Conservation (phyloP, 1,284 basidiomycete species). For the Sphagnurus paluster region DNA sequence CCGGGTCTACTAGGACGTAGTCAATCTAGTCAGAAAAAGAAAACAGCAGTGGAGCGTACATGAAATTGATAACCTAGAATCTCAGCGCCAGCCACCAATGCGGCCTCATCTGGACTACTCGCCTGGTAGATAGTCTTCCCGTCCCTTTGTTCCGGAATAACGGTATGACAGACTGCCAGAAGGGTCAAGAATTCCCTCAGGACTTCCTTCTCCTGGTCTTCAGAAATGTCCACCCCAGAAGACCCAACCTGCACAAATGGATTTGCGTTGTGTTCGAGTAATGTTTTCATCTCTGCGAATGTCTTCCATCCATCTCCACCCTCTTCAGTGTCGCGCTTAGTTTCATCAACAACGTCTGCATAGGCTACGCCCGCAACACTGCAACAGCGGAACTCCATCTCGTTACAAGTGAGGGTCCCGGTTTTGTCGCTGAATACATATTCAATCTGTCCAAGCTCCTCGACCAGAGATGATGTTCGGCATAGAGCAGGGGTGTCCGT, state of each 20-base stretch:
- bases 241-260: slow-evolving; percentile 55
- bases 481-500: slow-evolving; percentile 97
- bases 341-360: slow-evolving; percentile 86
- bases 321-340: slow-evolving; percentile 66
- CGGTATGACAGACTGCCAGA: slow-evolving; percentile 96
- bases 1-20: slow-evolving; percentile 64
- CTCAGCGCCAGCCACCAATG: slow-evolving; percentile 93
- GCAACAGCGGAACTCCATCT: slow-evolving; percentile 97
- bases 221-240: slow-evolving; percentile 28
- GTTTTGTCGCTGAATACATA: slow-evolving; percentile 99
- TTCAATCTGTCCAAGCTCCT: slow-evolving; percentile 98
- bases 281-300: slow-evolving; percentile 68
- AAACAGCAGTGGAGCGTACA: slow-evolving; percentile 46
- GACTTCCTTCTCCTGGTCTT: slow-evolving; percentile 53
- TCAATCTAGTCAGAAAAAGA: not conserved
- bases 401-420: slow-evolving; percentile 94
- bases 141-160: slow-evolving; percentile 92
- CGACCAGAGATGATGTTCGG: slow-evolving; percentile 95
- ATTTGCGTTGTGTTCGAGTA: slow-evolving; percentile 50
- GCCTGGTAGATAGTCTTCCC: slow-evolving; percentile 92
- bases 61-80: slow-evolving; percentile 92
- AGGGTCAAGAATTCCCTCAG: slow-evolving; percentile 88
- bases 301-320: slow-evolving; percentile 73
- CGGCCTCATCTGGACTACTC: slow-evolving; percentile 97
- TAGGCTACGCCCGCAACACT: slow-evolving; percentile 89